These are phyloP conservation scores for Austroboletus rostrupii DNA, from an alignment of 1,284 basidiomycete species.

Conservation along the genomic window DNA sequence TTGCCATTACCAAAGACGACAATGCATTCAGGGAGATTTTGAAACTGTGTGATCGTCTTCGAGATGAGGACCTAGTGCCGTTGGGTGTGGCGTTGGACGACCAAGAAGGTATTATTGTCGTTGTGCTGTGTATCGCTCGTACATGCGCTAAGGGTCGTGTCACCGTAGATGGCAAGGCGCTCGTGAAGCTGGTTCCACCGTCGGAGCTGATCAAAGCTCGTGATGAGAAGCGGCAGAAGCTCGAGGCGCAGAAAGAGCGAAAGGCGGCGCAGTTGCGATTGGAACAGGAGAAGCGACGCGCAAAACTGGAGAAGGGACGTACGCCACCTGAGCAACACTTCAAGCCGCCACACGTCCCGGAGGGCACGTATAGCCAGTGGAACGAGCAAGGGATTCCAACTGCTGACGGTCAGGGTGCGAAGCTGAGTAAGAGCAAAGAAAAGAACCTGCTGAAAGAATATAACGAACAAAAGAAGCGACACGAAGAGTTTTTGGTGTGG, in stretches of 20 bases:
- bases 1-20: conserved; percentile 75
- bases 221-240: conserved; percentile 83
- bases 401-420: conserved; percentile 80
- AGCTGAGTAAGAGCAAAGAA: conserved; percentile 75
- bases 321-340: conserved; percentile 78
- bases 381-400: conserved; percentile 83
- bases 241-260: conserved; percentile 76
- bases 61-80: conserved; percentile 88
- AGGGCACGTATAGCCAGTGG: conserved; percentile 74
- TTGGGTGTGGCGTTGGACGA: conserved; percentile 96
- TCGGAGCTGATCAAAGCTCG: conserved; percentile 79
- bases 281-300: conserved; percentile 75
- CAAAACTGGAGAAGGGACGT: conserved; percentile 83
- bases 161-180: conserved; percentile 78
- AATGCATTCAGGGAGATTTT: conserved; percentile 74
- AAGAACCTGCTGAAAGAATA: conserved; percentile 85
- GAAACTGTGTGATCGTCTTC: conserved; percentile 81
- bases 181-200: conserved; percentile 90
- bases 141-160: background rate
- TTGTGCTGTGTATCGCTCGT: background rate
- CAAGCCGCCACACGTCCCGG: conserved; percentile 72
- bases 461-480: conserved; percentile 73
- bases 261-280: conserved; percentile 74
- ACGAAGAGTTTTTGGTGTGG: conserved; percentile 73
- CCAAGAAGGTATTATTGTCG: conserved; percentile 67